A percentile compares a stretch with the other conserved stretches of the same genome.
These are phyloP conservation scores for Nakaseomyces uthaithaninus DNA, from an alignment of 1,139 yeast species.

Conservation along the genomic window DNA sequence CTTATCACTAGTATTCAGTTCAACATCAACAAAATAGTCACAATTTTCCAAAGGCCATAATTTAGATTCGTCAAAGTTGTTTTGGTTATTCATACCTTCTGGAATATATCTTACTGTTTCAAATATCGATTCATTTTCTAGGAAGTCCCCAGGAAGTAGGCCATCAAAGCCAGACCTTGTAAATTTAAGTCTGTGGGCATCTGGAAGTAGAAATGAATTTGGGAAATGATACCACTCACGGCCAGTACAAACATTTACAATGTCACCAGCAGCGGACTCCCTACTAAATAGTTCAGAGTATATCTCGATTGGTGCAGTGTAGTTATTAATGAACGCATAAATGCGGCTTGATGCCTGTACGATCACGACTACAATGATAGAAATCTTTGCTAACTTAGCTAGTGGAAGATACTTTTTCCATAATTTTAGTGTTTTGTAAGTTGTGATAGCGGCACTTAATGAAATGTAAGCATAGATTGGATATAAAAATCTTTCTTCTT, in stretches of 20 bases:
- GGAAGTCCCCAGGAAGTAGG: slow-evolving; percentile 78
- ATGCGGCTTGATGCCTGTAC: slow-evolving; percentile 34
- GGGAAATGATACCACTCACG: slow-evolving; percentile 96
- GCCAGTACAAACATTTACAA: slow-evolving; percentile 67
- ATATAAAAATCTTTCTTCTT: slow-evolving; percentile 85
- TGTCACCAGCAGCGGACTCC: slow-evolving; percentile 15
- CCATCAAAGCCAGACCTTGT: slow-evolving; percentile 78
- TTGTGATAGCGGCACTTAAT: slow-evolving; percentile 53
- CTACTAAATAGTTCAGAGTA: slow-evolving; percentile 30
- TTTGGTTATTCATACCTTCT: slow-evolving; percentile 62
- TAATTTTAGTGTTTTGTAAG: slow-evolving; percentile 29
- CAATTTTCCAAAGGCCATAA: slow-evolving; percentile 41
- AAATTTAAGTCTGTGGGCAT: slow-evolving; percentile 52
- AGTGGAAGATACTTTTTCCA: slow-evolving; percentile 10
- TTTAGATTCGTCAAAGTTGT: slow-evolving; percentile 50
- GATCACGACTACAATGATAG: slow-evolving; percentile 15
- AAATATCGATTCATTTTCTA: slow-evolving; percentile 35
- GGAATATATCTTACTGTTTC: slow-evolving; percentile 40
- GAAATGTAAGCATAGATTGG: slow-evolving; percentile 70
- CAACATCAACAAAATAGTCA: slow-evolving; percentile 52
- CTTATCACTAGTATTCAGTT: slow-evolving; percentile 14
- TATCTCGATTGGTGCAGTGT: slow-evolving; percentile 51
- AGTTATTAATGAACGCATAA: slow-evolving; percentile 46
- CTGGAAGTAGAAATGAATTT: slow-evolving; percentile 70
- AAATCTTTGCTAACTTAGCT: slow-evolving; percentile 12